Percentiles rank a stretch among this genome's conserved stretches.
Evolutionary conservation across 768 basidiomycete species (phyloP).

Genomic region (Filobasidium floriforme): DNA sequence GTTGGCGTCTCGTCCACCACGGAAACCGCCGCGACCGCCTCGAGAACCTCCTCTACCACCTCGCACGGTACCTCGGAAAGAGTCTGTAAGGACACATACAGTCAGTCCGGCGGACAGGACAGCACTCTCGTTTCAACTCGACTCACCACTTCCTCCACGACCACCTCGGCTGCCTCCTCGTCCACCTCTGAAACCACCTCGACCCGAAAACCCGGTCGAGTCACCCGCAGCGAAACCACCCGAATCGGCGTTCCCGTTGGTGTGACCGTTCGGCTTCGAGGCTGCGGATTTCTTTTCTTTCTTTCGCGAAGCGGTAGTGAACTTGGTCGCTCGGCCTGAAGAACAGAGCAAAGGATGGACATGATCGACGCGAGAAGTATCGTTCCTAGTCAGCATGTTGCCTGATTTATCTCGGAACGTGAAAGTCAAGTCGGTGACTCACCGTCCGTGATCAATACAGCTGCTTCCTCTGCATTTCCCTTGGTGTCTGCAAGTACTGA

Average conservation of each 20-base stretch:
- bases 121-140: background rate
- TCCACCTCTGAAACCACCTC: constrained; percentile 38
- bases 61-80: constrained; percentile 33
- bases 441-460: constrained; percentile 44
- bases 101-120: background rate
- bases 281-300: constrained; percentile 36
- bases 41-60: constrained; percentile 42
- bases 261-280: constrained; percentile 27
- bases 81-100: constrained; percentile 19
- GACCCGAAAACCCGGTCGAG: constrained; percentile 14
- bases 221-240: constrained; percentile 30
- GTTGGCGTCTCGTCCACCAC: constrained; percentile 22
- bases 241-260: constrained; percentile 39
- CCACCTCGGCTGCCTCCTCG: constrained; percentile 38
- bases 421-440: constrained; percentile 6
- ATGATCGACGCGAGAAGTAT: background rate
- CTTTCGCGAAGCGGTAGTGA: constrained; percentile 42
- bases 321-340: constrained; percentile 44
- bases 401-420: background rate
- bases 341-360: background rate
- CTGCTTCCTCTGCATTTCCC: constrained; percentile 44
- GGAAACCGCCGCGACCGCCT: constrained; percentile 42
- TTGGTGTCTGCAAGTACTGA: constrained; percentile 42
- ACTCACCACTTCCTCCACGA: constrained; percentile 38
- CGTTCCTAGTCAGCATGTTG: background rate